Conservation (phyloP, 192 early-diverging fungal species). For the Mycoemilia scoparia region DNA sequence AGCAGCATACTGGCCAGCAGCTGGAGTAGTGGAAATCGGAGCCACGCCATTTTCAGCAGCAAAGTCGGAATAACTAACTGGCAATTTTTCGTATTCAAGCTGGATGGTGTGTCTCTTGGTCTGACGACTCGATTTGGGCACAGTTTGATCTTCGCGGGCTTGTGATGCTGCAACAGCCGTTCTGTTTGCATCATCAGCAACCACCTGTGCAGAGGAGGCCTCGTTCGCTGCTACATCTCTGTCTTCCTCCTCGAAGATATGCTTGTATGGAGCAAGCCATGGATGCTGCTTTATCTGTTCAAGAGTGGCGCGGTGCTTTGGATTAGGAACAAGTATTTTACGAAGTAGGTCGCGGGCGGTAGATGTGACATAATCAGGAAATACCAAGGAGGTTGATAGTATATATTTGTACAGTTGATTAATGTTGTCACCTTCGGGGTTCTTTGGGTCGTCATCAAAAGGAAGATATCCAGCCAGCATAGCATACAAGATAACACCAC, state of each 20-base stretch:
- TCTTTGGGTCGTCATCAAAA: conserved; percentile 78
- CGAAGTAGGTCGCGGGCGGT: conserved; percentile 61
- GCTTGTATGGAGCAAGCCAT: conserved; percentile 34
- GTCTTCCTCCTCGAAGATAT: conserved; percentile 28
- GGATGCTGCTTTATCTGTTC: conserved; percentile 56
- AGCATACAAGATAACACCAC: conserved; percentile 91
- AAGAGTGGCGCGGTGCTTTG: conserved; percentile 51
- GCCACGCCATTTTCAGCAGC: too few species aligned
- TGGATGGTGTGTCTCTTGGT: conserved; percentile 41
- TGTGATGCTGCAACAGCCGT: conserved; percentile 6
- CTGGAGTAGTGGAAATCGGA: too few species aligned
- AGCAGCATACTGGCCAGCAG: too few species aligned
- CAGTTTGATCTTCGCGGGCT: conserved; percentile 17
- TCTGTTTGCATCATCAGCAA: conserved; percentile 3
- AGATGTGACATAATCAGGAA: conserved; percentile 68
- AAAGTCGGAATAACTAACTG: too few species aligned
- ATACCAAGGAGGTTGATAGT: conserved; percentile 55
- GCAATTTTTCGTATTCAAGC: conserved; percentile 25
- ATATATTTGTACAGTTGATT: conserved; percentile 73
- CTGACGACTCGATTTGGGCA: conserved; percentile 19
- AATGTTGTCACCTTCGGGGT: conserved; percentile 81
- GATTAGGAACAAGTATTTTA: conserved; percentile 86
- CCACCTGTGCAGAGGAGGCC: conserved; percentile 6
- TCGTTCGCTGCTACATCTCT: background rate
- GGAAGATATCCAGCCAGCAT: conserved; percentile 82